These are phyloP conservation scores for Truncatella angustata DNA, from an alignment of 2,329 filamentous ascomycete species.

Conservation along the genomic window DNA sequence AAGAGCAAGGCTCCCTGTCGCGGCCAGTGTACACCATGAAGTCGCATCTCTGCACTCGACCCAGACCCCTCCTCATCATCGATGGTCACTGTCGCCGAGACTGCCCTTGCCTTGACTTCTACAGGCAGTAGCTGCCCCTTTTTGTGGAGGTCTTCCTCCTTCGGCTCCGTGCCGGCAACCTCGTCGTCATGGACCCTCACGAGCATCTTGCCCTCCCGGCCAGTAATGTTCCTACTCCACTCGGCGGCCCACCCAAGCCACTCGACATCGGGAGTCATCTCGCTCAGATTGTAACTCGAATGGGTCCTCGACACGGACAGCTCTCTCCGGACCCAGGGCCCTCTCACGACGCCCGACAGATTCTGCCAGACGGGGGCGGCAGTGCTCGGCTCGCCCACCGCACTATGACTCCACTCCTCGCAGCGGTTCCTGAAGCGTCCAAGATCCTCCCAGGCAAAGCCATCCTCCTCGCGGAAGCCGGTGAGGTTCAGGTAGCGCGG, in stretches of 20 bases:
- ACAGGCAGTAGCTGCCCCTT: constrained; percentile 32
- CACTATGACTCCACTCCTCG: constrained; percentile 57
- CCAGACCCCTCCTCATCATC: constrained; percentile 69
- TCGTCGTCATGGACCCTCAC: constrained; percentile 62
- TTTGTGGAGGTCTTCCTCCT: constrained; percentile 31
- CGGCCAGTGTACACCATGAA: constrained; percentile 85
- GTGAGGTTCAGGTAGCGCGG: constrained; percentile 66
- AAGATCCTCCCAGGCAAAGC: constrained; percentile 76
- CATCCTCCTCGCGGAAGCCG: constrained; percentile 72
- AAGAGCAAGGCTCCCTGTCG: constrained; percentile 76
- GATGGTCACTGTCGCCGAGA: constrained; percentile 68
- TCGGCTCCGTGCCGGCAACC: constrained; percentile 38
- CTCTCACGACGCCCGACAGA: constrained; percentile 72
- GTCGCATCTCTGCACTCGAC: constrained; percentile 73
- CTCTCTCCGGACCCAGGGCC: constrained; percentile 67
- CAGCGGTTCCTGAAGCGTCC: constrained; percentile 64
- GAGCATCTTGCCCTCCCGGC: constrained; percentile 65
- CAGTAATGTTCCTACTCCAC: constrained; percentile 82
- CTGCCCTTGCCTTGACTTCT: constrained; percentile 62
- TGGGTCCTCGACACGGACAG: constrained; percentile 44
- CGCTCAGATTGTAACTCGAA: constrained; percentile 61
- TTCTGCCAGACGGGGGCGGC: constrained; percentile 67
- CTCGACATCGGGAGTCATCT: constrained; percentile 61
- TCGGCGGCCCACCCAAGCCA: constrained; percentile 59
- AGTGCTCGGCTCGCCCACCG: constrained; percentile 39